Evolutionary conservation across 306 rosid species (phyloP), one percentile per base, ranked within the genome.

Genomic region (Geum urbanum): DNA sequence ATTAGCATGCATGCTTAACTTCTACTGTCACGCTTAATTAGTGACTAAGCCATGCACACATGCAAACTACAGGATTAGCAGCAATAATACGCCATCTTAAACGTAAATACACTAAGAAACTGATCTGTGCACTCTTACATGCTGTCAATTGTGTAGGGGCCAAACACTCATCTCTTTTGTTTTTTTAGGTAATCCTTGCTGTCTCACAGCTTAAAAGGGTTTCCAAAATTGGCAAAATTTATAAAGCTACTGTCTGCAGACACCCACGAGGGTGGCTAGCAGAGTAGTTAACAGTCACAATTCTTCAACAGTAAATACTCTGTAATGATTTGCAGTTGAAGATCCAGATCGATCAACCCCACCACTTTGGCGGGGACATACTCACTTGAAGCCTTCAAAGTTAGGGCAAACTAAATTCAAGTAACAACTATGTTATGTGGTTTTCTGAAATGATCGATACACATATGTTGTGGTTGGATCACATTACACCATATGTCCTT

Each of bases 211-310:
- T 15, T 39, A 8, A 56, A 59, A 68, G 61, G 54, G 65, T 56
- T 56, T 44, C 74, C 54, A 15, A 3, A 56, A 9, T 55, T 56
- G 43, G 74, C 45, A 70, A 56, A 43, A 9, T 44, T 39, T 18
- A 5, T 57, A 70, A 44, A 57, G 65, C 39, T 70, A 44, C 27
- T 41, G 8, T 70, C 56, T 44, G 59, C 47, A 27, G 71, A 49
- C 32, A 27, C 2, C 32, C 48, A 55, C 19, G 5, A 24, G 41
- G 62, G 3, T 19, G 50, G 72, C 19, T 18, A 12, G 32, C 32
- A 27, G 51, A 60, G 63, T 54, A 9, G 73, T 69, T 69, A 54
- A 40, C 52, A 69, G 63, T 54, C 52, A n/a, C 41, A 24, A 56
- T 56, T 56, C 37, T 55, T 22, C 1, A 55, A 55, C 60, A 55